A percentile compares a stretch with the other conserved stretches of the same genome.
Evolutionary conservation across 768 basidiomycete species (phyloP).

Genomic region (Phallus indusiatus): DNA sequence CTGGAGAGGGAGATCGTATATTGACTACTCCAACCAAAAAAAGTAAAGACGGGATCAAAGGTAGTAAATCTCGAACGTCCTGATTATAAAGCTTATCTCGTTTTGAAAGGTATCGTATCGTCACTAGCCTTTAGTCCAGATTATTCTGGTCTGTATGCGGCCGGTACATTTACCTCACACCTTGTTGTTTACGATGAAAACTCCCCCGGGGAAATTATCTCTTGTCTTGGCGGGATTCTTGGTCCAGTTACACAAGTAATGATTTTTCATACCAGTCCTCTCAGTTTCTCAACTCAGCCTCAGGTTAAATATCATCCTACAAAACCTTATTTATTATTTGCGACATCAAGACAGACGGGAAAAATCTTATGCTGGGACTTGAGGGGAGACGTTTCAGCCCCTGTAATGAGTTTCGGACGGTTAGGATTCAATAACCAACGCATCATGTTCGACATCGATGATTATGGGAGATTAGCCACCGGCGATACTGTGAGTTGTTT

Average conservation of each 20-base stretch:
- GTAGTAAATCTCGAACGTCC: conserved; percentile 25
- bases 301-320: conserved; percentile 74
- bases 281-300: conserved; percentile 41
- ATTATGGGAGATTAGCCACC: conserved; percentile 47
- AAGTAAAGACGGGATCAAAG: conserved; percentile 81
- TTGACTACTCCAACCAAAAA: conserved; percentile 65
- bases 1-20: conserved; percentile 66
- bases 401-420: not conserved
- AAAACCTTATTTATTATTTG: conserved; percentile 64
- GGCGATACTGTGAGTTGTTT: conserved; percentile 57
- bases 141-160: conserved; percentile 59
- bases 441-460: conserved; percentile 68
- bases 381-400: conserved; percentile 39
- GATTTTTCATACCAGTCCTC: conserved; percentile 5
- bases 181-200: conserved; percentile 61
- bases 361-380: conserved; percentile 73
- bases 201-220: conserved; percentile 41
- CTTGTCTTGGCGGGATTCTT: conserved; percentile 52
- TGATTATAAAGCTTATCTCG: conserved; percentile 6
- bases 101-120: conserved; percentile 67
- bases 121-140: conserved; percentile 69
- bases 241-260: conserved; percentile 26
- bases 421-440: not conserved
- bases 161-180: conserved; percentile 61
- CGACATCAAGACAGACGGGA: conserved; percentile 61